These are phyloP conservation scores for Russula olivacea DNA, from an alignment of 768 basidiomycete genomes.

Conservation along the genomic window DNA sequence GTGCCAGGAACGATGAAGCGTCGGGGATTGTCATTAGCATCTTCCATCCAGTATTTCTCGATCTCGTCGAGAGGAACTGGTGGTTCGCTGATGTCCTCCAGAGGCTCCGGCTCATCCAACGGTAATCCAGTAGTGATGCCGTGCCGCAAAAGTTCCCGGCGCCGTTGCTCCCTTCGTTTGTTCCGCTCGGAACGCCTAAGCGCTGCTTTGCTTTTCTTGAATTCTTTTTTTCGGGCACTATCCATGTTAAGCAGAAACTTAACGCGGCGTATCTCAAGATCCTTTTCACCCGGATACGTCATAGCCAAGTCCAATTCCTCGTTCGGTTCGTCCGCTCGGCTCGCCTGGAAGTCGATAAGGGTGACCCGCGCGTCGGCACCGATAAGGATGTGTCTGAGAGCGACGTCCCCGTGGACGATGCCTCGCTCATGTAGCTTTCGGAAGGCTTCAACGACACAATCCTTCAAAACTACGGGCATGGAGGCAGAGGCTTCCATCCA, in stretches of 20 bases:
- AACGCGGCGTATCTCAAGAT: conserved; percentile 50
- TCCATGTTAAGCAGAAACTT: conserved; percentile 48
- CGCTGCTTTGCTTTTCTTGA: conserved; percentile 32
- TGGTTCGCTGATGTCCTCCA: conserved; percentile 32
- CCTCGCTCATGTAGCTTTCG: conserved; percentile 36
- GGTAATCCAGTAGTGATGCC: conserved; percentile 12
- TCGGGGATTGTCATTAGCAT: conserved; percentile 32
- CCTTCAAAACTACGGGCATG: conserved; percentile 53
- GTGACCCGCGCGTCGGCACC: conserved; percentile 40
- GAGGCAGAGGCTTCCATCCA: conserved; percentile 56
- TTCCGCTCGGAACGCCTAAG: conserved; percentile 32
- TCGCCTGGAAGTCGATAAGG: conserved; percentile 49
- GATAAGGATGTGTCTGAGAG: conserved; percentile 45
- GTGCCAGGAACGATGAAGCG: conserved; percentile 37
- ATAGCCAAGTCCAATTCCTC: conserved; percentile 33
- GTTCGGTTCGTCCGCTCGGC: conserved; percentile 31
- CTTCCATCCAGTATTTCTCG: conserved; percentile 34
- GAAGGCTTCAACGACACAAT: conserved; percentile 46
- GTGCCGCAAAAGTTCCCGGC: conserved; percentile 31
- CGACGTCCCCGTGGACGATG: conserved; percentile 32
- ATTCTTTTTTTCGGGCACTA: conserved; percentile 35
- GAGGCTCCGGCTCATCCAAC: conserved; percentile 12
- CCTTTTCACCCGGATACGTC: conserved; percentile 40
- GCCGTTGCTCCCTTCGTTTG: conserved; percentile 28
- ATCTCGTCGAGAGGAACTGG: conserved; percentile 34